Base-by-base conservation (phyloP, 495 filamentous ascomycete species). In the Pseudevernia furfuracea region DNA sequence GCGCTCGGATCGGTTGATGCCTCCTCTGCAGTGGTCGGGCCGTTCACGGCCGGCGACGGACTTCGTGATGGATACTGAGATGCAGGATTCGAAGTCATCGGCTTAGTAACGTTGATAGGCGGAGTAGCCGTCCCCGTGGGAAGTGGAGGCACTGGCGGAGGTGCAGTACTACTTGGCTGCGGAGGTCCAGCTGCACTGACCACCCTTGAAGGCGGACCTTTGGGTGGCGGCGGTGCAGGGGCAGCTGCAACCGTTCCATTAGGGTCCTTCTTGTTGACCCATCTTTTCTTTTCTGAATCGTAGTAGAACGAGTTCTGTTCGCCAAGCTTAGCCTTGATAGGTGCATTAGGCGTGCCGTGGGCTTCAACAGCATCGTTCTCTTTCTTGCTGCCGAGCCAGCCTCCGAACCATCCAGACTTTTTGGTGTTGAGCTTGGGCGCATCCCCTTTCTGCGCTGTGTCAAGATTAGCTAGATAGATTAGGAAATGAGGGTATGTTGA, bases 271-370 rank as follows among this genome's bases (percentile, higher is more conserved):
- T 97, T 96, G 75, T 99, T 96, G 75, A 99, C 84, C 95, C 95
- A 99, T 71, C 93, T 90, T 80, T 95, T 95, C 61, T 96, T 81
- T 28, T 96, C 89, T 6, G 89, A 87, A 74, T 99, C 95, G 67
- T 93, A 99, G 67, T 91, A 88, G 76, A 99, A 97, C 15, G 84
- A 89, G 71, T 82, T 94, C 69, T 93, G 88, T 74, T 99, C 95
- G 64, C 95, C 95, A 36, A 99, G 85, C 71, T 99, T 97, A 58
- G 95, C 95, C 70, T 83, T 85, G 76, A 97, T 93, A 52, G 94
- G 92, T 49, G 85, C 84, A 66, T 86, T 85, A 9, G 80, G 73
- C 38, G 69, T 73, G 38, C 74, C 72, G 15, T 73, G 63, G 8
- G 65, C 30, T 62, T 55, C 59, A 68, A 43, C 64, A 71, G 59